Evolutionary conservation across 1,139 yeast species (phyloP).

Genomic region (Pichia sp.): DNA sequence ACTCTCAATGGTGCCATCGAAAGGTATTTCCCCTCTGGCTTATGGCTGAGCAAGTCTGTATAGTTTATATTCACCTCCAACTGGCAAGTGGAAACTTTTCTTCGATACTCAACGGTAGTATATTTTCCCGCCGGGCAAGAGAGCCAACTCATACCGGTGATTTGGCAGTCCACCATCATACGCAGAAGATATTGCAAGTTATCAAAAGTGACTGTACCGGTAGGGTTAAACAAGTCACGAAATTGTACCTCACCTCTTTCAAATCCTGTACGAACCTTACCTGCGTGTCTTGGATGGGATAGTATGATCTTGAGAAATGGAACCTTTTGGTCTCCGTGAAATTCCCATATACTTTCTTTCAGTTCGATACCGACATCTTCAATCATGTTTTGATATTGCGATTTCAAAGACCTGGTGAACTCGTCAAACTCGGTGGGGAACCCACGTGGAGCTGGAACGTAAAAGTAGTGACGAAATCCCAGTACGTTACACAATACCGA

Average conservation of each 20-base stretch:
- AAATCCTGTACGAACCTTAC: constrained; percentile 68
- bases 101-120: constrained; percentile 36
- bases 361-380: constrained; percentile 53
- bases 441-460: constrained; percentile 85
- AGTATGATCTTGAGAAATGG: constrained; percentile 76
- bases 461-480: constrained; percentile 86
- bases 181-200: constrained; percentile 82
- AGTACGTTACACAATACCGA: constrained; percentile 87
- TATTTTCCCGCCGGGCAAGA: constrained; percentile 79
- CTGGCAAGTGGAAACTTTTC: constrained; percentile 72
- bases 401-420: constrained; percentile 42
- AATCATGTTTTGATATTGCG: constrained; percentile 53
- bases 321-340: constrained; percentile 67
- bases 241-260: constrained; percentile 79
- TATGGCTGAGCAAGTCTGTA: constrained; percentile 66
- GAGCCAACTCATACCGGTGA: constrained; percentile 97
- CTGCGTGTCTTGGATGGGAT: constrained; percentile 59
- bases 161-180: constrained; percentile 86
- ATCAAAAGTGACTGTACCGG: constrained; percentile 72
- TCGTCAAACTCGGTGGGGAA: constrained; percentile 55
- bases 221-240: constrained; percentile 55
- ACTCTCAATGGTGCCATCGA: constrained; percentile 92
- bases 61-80: constrained; percentile 72
- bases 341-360: constrained; percentile 95
- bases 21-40: constrained; percentile 91